Evolutionary conservation across 169 alveolate genomes (phyloP).

Genomic region (Miamiensis avidus): DNA sequence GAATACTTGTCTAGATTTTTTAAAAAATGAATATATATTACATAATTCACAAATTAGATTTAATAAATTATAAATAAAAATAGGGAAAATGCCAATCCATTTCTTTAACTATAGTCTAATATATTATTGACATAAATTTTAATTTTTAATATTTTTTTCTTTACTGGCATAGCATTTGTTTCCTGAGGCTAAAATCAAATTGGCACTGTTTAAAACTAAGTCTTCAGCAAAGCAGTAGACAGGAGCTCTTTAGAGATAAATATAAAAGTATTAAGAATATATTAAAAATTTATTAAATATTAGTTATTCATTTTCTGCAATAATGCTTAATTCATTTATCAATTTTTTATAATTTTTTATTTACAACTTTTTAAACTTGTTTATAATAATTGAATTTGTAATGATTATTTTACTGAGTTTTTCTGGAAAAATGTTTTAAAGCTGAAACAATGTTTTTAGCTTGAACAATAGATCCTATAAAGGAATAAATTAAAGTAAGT

Average conservation of each 20-base stretch:
- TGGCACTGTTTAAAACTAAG: slow-evolving; percentile 34
- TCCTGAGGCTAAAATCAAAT: slow-evolving; percentile 27
- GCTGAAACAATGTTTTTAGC: slow-evolving; percentile 22
- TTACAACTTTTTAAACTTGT: no score
- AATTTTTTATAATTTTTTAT: no score
- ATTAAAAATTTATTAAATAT: not conserved
- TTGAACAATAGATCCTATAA: slow-evolving; percentile 22
- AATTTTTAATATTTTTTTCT: not conserved
- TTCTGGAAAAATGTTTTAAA: slow-evolving; percentile 16
- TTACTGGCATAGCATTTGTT: slow-evolving; percentile 36
- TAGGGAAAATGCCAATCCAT: not conserved
- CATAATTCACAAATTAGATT: not conserved
- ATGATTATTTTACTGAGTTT: slow-evolving; percentile 2
- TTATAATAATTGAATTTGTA: not conserved
- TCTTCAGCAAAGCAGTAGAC: slow-evolving; percentile 46
- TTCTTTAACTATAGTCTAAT: no score
- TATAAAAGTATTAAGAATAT: not conserved
- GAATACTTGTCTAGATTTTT: slow-evolving; percentile 18
- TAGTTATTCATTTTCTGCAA: not conserved
- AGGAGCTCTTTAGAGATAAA: slow-evolving; percentile 20
- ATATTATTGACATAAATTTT: not conserved
- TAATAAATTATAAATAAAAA: not conserved
- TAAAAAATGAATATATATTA: not conserved
- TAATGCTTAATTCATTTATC: no score
- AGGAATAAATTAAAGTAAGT: no score